Evolutionary conservation across 192 early-diverging fungal genomes (phyloP), one percentile per base, ranked within the genome.

Genomic region (Linnemannia elongata): DNA sequence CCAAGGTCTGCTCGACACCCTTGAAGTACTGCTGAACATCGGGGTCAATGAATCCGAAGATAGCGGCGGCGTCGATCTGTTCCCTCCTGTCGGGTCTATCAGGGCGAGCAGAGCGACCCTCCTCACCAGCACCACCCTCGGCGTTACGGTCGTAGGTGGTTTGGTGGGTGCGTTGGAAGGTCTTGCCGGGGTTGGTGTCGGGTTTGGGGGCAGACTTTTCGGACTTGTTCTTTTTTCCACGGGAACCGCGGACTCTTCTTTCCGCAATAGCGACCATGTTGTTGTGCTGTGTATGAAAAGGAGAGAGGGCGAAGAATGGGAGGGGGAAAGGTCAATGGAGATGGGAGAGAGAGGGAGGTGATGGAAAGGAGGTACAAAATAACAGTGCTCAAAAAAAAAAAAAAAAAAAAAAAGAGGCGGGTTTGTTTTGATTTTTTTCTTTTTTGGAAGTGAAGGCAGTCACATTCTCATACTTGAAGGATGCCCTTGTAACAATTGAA

Each of bases 11-110:
- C 74, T 94, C 94, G 35, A 93, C 90, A 82, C 88, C 90, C 76
- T 92, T 93, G 69, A 94, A 90, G 79, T 94, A 94, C 45, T 88
- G 87, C 41, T 91, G 86, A 12, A 92, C 75, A 77, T 92, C 88
- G 30, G 90, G 88, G n/a, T 90, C 89, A 68, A 92, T 80, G 69
- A 89, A 90, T 7, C 92, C 92, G 77, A 86, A 92, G 75, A 90
- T 89, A 4, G 88, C 89, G 8, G 85, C 85, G 49, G 79, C 80
- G 27, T 87, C 85, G 30, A 78, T 75, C 54, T 74, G 70, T 30
- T 87, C 85, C 18, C 80, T 72, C 1, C 85, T 70, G 45, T 86
- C 79, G 24, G 84, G 82, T 9, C 82, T 70, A 15, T 45, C 63
- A 33, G 82, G 80, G 33, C 85, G 79, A 69, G 75, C 22, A 44